These are phyloP conservation scores for Wickerhamomyces mucosus DNA, from an alignment of 805 yeast genomes.

Conservation along the genomic window DNA sequence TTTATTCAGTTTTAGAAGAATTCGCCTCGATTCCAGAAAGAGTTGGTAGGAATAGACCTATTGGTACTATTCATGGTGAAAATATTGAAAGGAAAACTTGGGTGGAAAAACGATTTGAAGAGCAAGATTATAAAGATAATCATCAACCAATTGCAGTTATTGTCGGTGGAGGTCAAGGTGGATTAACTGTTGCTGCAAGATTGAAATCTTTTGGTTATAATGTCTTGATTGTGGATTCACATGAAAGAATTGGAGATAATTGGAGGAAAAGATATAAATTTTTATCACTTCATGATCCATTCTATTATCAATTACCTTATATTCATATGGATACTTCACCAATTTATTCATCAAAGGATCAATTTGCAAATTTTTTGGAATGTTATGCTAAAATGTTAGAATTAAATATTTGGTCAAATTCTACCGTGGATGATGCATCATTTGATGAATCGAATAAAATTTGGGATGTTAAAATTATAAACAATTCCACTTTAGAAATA, in stretches of 20 bases:
- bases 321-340: constrained; percentile 32
- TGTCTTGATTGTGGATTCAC: constrained; percentile 29
- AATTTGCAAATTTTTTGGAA: constrained; percentile 35
- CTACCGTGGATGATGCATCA: constrained; percentile 23
- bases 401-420: constrained; percentile 27
- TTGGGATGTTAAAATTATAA: constrained; percentile 27
- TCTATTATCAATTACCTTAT: constrained; percentile 33
- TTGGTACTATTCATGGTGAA: constrained; percentile 31
- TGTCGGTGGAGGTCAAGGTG: constrained; percentile 41
- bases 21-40: constrained; percentile 24
- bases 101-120: constrained; percentile 25
- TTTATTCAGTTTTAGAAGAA: constrained; percentile 27
- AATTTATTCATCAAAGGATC: constrained; percentile 33
- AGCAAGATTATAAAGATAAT: constrained; percentile 21
- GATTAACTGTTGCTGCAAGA: constrained; percentile 33
- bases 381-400: constrained; percentile 32
- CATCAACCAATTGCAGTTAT: constrained; percentile 33
- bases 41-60: constrained; percentile 23
- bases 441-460: constrained; percentile 21
- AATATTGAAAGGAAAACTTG: constrained; percentile 28
- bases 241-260: constrained; percentile 32
- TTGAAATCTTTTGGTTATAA: constrained; percentile 32
- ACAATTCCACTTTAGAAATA: constrained; percentile 20
- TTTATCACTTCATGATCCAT: constrained; percentile 36
- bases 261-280: constrained; percentile 38